Conservation (phyloP, 257 asterid genomes). For the Plantago major region DNA sequence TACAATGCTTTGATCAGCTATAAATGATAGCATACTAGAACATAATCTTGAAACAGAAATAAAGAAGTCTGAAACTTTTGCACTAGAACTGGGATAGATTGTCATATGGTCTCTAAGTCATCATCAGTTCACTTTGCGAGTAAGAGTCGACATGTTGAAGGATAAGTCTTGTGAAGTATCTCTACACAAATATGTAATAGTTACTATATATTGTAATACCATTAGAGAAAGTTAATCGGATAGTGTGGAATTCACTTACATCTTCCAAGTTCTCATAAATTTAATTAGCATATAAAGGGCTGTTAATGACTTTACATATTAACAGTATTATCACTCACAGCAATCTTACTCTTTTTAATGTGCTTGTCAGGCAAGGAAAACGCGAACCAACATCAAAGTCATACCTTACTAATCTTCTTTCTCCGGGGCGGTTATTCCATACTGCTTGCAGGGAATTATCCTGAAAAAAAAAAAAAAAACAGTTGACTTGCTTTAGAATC, state of each 20-base stretch:
- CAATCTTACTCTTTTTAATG: background rate
- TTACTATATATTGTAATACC: too few relatives aligned
- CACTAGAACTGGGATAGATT: background rate
- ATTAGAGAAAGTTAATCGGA: too few relatives aligned
- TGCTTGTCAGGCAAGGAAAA: background rate
- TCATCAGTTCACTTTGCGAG: background rate
- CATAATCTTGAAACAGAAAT: background rate
- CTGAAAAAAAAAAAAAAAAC: slow-evolving; percentile 41
- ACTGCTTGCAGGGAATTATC: slow-evolving; percentile 82
- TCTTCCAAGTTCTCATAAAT: too few relatives aligned
- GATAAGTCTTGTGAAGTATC: background rate
- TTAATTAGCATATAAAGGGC: slow-evolving; percentile 3
- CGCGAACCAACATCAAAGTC: slow-evolving; percentile 4
- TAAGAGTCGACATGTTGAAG: background rate
- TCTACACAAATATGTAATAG: too few relatives aligned
- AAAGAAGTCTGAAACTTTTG: background rate
- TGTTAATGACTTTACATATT: slow-evolving; percentile 2
- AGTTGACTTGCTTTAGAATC: slow-evolving; percentile 14
- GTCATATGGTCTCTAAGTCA: background rate
- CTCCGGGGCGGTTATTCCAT: slow-evolving; percentile 43
- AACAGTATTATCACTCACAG: slow-evolving; percentile 10
- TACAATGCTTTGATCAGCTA: slow-evolving; percentile 21
- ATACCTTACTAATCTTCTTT: slow-evolving; percentile 55
- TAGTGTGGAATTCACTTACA: too few relatives aligned
- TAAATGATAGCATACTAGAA: background rate